These are phyloP conservation scores for Fusarium ambrosium DNA, from an alignment of 2,329 filamentous ascomycete genomes.

Conservation along the genomic window DNA sequence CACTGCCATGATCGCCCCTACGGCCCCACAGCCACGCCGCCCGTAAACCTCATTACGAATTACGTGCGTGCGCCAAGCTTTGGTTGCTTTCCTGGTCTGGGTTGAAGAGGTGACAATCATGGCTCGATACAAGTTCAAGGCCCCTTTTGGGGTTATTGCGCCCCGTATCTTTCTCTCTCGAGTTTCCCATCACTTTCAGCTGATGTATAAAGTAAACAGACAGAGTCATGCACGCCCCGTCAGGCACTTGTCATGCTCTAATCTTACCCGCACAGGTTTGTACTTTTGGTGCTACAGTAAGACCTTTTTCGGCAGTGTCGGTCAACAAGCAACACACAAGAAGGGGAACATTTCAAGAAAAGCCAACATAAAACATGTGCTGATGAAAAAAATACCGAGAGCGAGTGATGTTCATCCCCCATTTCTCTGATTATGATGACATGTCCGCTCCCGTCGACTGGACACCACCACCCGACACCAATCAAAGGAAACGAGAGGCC, in stretches of 20 bases:
- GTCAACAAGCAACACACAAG: neutral
- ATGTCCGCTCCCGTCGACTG: constrained; percentile 18
- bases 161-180: constrained; percentile 4
- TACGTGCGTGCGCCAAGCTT: constrained; percentile 38
- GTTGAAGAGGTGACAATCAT: constrained; percentile 36
- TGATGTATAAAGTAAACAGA: neutral
- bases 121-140: constrained; percentile 29
- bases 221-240: neutral
- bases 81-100: constrained; percentile 4
- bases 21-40: no score
- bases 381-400: constrained; percentile 23
- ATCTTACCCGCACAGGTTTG: neutral
- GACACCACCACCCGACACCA: constrained; percentile 14
- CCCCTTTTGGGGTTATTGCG: constrained; percentile 4
- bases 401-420: neutral
- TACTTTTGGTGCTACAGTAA: neutral
- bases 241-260: constrained; percentile 17
- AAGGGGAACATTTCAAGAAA: neutral
- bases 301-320: constrained; percentile 5
- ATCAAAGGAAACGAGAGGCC: constrained; percentile 27
- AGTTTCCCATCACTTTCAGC: neutral
- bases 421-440: constrained; percentile 44
- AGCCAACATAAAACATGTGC: constrained; percentile 31
- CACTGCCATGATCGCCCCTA: no score
- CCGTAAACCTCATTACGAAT: constrained; percentile 26